Percentiles rank a stretch among this genome's conserved stretches.
These are phyloP conservation scores for Anethum foeniculum DNA, from an alignment of 140 eudicot genomes.

Conservation along the genomic window DNA sequence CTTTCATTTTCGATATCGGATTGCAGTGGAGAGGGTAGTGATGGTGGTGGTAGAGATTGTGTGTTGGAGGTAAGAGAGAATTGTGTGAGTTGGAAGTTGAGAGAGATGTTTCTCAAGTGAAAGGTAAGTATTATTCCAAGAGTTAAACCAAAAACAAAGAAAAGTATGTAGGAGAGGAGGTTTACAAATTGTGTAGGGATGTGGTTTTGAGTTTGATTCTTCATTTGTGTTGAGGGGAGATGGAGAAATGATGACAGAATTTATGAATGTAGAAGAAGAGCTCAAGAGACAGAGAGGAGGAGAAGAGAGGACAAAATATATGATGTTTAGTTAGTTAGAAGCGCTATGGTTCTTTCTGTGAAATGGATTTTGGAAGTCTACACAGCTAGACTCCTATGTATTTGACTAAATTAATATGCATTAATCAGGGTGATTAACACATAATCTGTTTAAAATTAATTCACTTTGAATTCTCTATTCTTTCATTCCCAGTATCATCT, in stretches of 20 bases:
- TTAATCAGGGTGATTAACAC: background rate
- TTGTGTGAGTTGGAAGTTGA: constrained; percentile 43
- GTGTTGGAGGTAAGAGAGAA: constrained; percentile 27
- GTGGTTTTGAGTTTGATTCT: constrained; percentile 17
- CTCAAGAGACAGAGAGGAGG: too few species aligned
- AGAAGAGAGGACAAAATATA: background rate
- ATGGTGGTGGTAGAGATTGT: background rate
- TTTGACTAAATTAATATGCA: background rate
- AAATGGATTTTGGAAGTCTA: background rate
- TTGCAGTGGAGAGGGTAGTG: constrained; percentile 3
- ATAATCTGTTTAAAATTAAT: background rate
- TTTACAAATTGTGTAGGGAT: constrained; percentile 27
- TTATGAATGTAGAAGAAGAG: background rate
- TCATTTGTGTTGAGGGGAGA: background rate
- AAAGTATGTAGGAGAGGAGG: constrained; percentile 24
- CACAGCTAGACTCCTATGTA: background rate
- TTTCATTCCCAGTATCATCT: too few species aligned
- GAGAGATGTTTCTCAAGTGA: constrained; percentile 41
- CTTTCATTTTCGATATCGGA: background rate
- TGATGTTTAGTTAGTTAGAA: background rate
- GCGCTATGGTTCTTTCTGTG: background rate
- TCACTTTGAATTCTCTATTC: too few species aligned
- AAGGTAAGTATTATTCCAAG: constrained; percentile 38
- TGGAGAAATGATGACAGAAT: background rate
- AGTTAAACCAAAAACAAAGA: constrained; percentile 45